Base-by-base conservation (phyloP, 2,329 filamentous ascomycete species). In the Aureobasidium sp. region DNA sequence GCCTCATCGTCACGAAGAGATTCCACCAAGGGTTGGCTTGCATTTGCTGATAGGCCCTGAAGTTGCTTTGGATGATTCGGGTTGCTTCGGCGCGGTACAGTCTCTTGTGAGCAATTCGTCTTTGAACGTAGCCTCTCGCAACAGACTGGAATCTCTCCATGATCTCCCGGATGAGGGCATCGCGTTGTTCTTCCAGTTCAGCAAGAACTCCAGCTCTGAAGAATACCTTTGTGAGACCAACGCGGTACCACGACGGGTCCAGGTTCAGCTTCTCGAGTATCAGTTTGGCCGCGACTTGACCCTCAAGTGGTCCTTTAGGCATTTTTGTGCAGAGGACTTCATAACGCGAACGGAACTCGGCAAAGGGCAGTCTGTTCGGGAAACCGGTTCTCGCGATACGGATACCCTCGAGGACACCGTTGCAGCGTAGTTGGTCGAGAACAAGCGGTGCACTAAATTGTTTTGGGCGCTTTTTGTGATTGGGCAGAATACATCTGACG, bases 321-420 rank as follows among this genome's bases (percentile, higher is more conserved):
- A 97, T 90, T 66, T 89, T 86, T 34, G 82, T 83, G 72, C 93
- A 97, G 7, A 99, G 83, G 7, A 99, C 93, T 72, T 97, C 94
- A 73, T 99, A 99, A 65, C 94, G 87, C 69, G 95, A 90, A 59
- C 94, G 86, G 76, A 99, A 99, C 71, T 99, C 95, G 3, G 89
- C 83, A 72, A 99, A 99, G 0, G 90, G 83, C 36, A 99, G 81
- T 67, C 94, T 83, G 72, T 99, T 99, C 55, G 94, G 94, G 73
- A 99, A 99, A 27, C 94, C 94, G 5, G 95, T 99, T 49, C 94
- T 86, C 29, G 94, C 94, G 74, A 99, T 99, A 64, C 94, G 86
- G 70, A 99, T 99, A 65, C 94, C 94, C 76, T 99, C 94, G n/a
- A 99, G 81, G 3, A 99, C 94, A 88, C 94, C 94, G 72, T 99